Percentiles rank a stretch among this genome's conserved stretches.
Conservation (phyloP, 2,329 filamentous ascomycete species). For the Colletotrichum nymphaeae region DNA sequence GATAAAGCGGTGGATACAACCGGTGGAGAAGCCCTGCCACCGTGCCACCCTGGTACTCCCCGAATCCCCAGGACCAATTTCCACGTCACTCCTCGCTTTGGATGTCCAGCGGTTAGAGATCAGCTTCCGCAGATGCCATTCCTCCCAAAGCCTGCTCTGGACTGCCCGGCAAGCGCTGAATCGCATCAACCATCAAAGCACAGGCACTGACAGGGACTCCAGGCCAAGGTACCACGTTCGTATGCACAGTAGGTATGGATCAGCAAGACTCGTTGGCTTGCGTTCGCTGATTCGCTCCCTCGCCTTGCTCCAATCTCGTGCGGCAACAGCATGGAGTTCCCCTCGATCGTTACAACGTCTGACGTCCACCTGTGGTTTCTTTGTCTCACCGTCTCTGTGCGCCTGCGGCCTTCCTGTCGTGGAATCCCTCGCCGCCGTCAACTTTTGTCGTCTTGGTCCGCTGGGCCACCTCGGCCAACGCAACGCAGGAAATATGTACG, state of each 20-base stretch:
- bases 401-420: neutral
- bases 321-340: neutral
- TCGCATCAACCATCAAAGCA: conserved; percentile 8
- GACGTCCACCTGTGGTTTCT: neutral
- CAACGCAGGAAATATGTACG: no score
- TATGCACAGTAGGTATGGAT: neutral
- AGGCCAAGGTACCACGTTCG: neutral
- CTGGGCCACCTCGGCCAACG: neutral
- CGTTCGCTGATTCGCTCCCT: neutral
- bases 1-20: conserved; percentile 9
- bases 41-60: neutral
- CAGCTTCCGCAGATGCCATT: neutral
- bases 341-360: neutral
- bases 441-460: neutral
- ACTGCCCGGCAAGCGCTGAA: neutral
- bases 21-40: conserved; percentile 1
- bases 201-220: neutral
- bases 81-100: conserved; percentile 23
- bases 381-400: neutral
- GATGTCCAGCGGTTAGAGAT: neutral
- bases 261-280: neutral
- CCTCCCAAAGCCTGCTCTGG: neutral
- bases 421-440: neutral
- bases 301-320: neutral
- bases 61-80: conserved; percentile 6